Evolutionary conservation across 257 asterid genomes (phyloP).

Genomic region (Ballota nigra): DNA sequence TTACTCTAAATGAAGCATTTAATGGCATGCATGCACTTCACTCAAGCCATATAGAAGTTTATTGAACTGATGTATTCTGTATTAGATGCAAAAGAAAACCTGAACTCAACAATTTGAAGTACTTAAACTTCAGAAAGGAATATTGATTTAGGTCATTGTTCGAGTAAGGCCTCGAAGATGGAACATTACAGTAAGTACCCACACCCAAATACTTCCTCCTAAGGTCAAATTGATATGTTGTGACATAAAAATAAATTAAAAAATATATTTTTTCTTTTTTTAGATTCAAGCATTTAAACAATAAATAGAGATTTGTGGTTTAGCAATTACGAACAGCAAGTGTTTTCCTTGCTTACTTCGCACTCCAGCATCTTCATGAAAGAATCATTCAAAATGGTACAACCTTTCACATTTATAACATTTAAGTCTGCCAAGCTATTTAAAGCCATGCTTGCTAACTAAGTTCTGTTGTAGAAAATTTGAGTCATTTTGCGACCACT

Average conservation of each 20-base stretch:
- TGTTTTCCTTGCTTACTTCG: background rate
- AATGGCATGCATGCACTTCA: background rate
- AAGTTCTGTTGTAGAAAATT: background rate
- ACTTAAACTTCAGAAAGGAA: background rate
- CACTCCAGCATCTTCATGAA: background rate
- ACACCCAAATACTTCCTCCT: background rate
- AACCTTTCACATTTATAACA: background rate
- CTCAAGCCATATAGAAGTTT: background rate
- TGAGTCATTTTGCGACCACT: background rate
- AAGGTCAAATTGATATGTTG: background rate
- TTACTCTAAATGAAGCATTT: constrained; percentile 3
- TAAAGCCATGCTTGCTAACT: background rate
- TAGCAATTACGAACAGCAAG: background rate
- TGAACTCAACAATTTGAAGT: background rate
- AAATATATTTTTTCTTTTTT: background rate
- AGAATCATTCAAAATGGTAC: background rate
- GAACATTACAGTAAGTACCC: background rate
- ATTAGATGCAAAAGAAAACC: background rate
- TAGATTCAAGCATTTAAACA: background rate
- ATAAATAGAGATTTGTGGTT: background rate
- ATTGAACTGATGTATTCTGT: background rate
- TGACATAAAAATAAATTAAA: background rate
- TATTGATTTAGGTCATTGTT: background rate
- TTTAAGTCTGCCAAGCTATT: background rate
- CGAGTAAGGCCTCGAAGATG: background rate